Conservation (phyloP, 805 yeast genomes). For the Nakazawaea anatomiae region DNA sequence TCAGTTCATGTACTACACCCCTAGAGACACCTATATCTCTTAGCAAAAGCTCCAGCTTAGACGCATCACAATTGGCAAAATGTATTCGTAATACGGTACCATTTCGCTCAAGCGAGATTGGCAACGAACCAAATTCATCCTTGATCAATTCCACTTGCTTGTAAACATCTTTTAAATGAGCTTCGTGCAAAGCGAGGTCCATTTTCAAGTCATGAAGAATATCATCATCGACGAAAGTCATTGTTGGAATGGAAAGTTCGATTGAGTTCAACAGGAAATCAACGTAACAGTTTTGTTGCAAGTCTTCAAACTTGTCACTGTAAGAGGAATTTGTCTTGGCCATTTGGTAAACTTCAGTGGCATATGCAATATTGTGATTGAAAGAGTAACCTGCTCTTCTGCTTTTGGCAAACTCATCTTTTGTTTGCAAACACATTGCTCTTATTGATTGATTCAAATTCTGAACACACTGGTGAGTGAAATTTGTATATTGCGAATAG, state of each 20-base stretch:
- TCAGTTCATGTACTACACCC: constrained; percentile 37
- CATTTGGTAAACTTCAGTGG: constrained; percentile 23
- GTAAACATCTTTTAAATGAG: constrained; percentile 35
- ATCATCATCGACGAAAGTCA: constrained; percentile 38
- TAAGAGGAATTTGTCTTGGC: constrained; percentile 27
- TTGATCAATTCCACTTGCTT: constrained; percentile 38
- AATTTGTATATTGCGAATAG: constrained; percentile 29
- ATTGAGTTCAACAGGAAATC: constrained; percentile 48
- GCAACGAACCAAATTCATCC: constrained; percentile 59
- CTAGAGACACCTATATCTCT: constrained; percentile 53
- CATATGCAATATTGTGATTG: constrained; percentile 19
- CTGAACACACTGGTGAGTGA: constrained; percentile 51
- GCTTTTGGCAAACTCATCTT: constrained; percentile 13
- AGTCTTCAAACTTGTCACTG: constrained; percentile 12
- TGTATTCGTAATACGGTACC: constrained; percentile 44
- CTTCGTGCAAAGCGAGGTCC: constrained; percentile 31
- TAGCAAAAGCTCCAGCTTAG: constrained; percentile 49
- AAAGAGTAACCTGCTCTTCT: constrained; percentile 11
- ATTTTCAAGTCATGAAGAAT: constrained; percentile 31
- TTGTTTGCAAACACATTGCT: constrained; percentile 27
- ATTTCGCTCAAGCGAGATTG: constrained; percentile 40
- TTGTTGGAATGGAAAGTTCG: constrained; percentile 28
- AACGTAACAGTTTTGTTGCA: constrained; percentile 41
- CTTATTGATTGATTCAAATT: constrained; percentile 48
- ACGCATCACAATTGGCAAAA: constrained; percentile 66